phyloP scores from a whole-genome alignment of 306 rosid genomes.

The Cicer pinnatifidum region DNA sequence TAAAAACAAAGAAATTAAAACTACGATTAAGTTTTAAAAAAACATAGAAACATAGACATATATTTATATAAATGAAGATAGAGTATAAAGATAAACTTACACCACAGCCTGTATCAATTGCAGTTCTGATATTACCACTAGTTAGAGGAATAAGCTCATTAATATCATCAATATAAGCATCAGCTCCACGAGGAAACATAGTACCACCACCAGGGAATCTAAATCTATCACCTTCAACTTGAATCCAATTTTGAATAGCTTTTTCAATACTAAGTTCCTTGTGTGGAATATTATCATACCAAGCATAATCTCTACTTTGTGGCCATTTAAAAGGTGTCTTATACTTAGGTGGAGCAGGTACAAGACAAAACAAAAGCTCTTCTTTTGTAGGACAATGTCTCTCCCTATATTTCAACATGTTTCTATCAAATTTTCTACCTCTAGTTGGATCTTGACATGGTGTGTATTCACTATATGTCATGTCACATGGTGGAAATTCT shows the following conservation, averaged over 20 bases:
- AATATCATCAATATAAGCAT: slow-evolving; percentile 87
- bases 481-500: slow-evolving; percentile 66
- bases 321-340: slow-evolving; percentile 97
- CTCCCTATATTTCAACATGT: slow-evolving; percentile 89
- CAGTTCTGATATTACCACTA: slow-evolving; percentile 74
- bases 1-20: too few relatives aligned
- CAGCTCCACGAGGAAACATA: slow-evolving; percentile 95
- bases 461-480: slow-evolving; percentile 75
- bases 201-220: slow-evolving; percentile 99
- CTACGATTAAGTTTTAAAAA: background rate
- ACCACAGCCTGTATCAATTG: slow-evolving; percentile 98
- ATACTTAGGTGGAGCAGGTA: slow-evolving; percentile 92
- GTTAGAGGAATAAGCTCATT: slow-evolving; percentile 81
- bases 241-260: slow-evolving; percentile 96
- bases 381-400: slow-evolving; percentile 87
- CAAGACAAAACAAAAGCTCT: slow-evolving; percentile 67
- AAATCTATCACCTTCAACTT: slow-evolving; percentile 82
- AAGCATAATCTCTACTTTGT: slow-evolving; percentile 86
- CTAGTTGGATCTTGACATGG: slow-evolving; percentile 83
- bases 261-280: slow-evolving; percentile 93
- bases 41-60: background rate
- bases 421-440: slow-evolving; percentile 71
- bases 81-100: slow-evolving; percentile 56
- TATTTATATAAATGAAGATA: background rate
- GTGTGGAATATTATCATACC: slow-evolving; percentile 95